Evolutionary conservation across 169 alveolate species (phyloP).

Genomic region (Plasmodium berghei): DNA sequence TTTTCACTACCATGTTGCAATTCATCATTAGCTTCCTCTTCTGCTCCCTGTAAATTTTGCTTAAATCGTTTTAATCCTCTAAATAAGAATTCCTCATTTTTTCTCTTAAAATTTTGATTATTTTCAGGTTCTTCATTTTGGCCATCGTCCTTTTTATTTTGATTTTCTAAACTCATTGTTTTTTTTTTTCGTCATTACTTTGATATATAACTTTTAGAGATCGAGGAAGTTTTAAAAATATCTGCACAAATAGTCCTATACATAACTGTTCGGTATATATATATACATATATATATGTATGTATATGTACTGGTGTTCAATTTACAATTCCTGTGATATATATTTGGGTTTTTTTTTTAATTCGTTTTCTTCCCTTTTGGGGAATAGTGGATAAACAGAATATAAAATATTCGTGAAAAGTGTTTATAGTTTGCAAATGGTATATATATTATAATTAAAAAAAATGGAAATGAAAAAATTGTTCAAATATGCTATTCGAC

Average conservation of each 20-base stretch:
- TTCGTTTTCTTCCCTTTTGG: no score
- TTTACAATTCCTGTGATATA: not conserved
- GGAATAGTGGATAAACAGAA: no score
- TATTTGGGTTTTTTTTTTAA: no score
- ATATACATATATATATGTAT: not conserved
- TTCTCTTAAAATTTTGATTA: constrained; percentile 27
- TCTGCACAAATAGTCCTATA: not conserved
- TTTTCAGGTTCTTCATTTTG: constrained; percentile 7
- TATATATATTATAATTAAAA: no score
- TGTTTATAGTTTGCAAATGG: no score
- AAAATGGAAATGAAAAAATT: no score
- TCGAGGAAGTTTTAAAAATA: not conserved
- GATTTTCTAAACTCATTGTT: constrained; percentile 12
- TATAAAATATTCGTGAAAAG: no score
- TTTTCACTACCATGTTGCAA: no score
- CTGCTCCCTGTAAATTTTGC: constrained; percentile 26
- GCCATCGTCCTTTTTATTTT: constrained; percentile 13
- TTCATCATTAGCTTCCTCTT: not conserved
- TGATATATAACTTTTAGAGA: not conserved
- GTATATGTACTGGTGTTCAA: not conserved
- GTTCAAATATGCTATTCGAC: no score
- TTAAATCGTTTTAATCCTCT: constrained; percentile 37
- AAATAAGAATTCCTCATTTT: constrained; percentile 37
- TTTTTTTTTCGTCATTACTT: not conserved
- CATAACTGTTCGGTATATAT: not conserved